Percentiles rank a stretch among this genome's conserved stretches.
phyloP scores from a whole-genome alignment of 768 basidiomycete genomes.

The Termitomyces sp. region DNA sequence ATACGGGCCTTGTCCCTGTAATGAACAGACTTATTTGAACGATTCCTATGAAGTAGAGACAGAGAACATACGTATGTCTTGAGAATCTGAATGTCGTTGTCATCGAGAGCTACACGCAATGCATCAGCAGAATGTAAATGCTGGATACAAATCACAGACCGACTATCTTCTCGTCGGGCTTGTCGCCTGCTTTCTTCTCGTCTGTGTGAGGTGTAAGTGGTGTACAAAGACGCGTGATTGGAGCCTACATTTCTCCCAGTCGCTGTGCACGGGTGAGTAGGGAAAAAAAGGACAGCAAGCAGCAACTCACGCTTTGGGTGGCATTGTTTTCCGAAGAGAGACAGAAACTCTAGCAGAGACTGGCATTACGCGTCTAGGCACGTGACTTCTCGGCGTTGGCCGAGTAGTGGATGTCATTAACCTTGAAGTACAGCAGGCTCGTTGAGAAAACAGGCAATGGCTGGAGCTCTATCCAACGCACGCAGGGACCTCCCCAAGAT shows the following conservation, averaged over 20 bases:
- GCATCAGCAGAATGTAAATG: neutral
- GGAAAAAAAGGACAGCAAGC: conserved; percentile 7
- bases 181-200: conserved; percentile 82
- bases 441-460: conserved; percentile 46
- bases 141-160: conserved; percentile 37
- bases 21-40: neutral
- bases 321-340: conserved; percentile 49
- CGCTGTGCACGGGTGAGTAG: conserved; percentile 41
- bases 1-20: conserved; percentile 98
- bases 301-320: conserved; percentile 88
- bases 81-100: conserved; percentile 97
- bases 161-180: conserved; percentile 92
- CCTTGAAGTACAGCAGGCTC: no score
- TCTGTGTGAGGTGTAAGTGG: conserved; percentile 37
- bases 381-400: conserved; percentile 20
- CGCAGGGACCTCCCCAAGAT: conserved; percentile 86
- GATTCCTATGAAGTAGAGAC: neutral
- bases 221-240: neutral
- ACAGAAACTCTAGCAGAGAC: neutral
- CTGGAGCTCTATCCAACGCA: conserved; percentile 90
- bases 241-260: conserved; percentile 95
- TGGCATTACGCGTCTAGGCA: conserved; percentile 31
- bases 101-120: conserved; percentile 75
- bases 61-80: conserved; percentile 85
- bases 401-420: conserved; percentile 2